Percentiles rank a stretch among this genome's conserved stretches.
phyloP scores from a whole-genome alignment of 805 yeast genomes.

The Candida maltosa region DNA sequence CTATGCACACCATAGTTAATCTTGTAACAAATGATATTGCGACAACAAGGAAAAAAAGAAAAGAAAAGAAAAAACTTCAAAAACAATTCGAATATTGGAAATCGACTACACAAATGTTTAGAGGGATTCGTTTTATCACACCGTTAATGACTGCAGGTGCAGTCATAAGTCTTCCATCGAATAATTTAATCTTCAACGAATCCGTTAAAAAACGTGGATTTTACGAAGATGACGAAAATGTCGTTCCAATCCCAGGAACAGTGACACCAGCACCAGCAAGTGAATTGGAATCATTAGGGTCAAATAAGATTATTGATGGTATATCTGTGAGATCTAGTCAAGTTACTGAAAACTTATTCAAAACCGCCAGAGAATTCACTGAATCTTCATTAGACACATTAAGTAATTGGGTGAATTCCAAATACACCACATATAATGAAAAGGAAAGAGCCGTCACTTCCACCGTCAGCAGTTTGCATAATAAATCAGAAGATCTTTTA shows the following conservation, averaged over 20 bases:
- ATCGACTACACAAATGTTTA: constrained; percentile 3
- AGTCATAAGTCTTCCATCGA: constrained; percentile 1
- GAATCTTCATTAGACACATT: constrained; percentile 23
- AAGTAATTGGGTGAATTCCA: constrained; percentile 38
- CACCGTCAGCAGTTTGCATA: constrained; percentile 63
- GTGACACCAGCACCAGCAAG: constrained; percentile 39
- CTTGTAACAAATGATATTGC: no score
- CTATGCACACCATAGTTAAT: no score
- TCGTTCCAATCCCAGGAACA: constrained; percentile 51
- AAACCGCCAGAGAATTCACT: constrained; percentile 44
- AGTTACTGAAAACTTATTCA: constrained; percentile 47
- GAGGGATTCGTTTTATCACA: constrained; percentile 4
- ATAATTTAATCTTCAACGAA: constrained; percentile 10
- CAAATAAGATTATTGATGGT: constrained; percentile 51
- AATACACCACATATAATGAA: constrained; percentile 48
- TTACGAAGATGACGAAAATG: constrained; percentile 47
- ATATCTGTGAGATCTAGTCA: constrained; percentile 52
- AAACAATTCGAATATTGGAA: background rate
- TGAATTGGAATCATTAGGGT: constrained; percentile 43
- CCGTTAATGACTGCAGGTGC: constrained; percentile 3
- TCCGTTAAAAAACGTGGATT: constrained; percentile 29
- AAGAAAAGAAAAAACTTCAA: background rate
- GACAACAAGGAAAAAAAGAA: background rate
- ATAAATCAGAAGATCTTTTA: constrained; percentile 61
- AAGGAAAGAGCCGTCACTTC: constrained; percentile 62